These are phyloP conservation scores for Backusella morwellensis DNA, from an alignment of 192 early-diverging fungal species.

Conservation along the genomic window DNA sequence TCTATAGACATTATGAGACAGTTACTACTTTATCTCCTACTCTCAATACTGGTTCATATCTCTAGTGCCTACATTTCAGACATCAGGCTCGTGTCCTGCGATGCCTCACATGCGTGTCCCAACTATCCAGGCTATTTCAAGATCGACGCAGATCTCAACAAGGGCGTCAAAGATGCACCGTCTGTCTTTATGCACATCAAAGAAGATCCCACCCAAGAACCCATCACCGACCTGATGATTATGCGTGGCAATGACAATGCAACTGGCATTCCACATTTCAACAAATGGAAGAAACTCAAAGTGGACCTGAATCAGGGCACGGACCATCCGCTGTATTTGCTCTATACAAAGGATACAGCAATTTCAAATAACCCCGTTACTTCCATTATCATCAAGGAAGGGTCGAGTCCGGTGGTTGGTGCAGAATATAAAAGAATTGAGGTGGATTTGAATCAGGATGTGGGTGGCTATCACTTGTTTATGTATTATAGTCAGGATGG, in stretches of 20 bases:
- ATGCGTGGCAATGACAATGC: neutral
- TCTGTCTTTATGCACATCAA: conserved; percentile 26
- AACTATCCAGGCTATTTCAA: conserved; percentile 19
- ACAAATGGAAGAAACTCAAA: conserved; percentile 18
- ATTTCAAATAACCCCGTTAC: conserved; percentile 32
- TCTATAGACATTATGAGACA: neutral
- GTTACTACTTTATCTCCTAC: neutral
- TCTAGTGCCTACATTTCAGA: conserved; percentile 20
- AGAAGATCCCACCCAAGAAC: conserved; percentile 7
- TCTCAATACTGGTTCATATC: neutral
- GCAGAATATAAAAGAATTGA: conserved; percentile 42
- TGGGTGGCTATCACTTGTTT: conserved; percentile 22
- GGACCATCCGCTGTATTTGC: conserved; percentile 8
- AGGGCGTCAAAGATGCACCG: neutral
- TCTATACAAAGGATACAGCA: conserved; percentile 23
- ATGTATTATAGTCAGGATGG: conserved; percentile 24
- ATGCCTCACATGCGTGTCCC: conserved; percentile 7
- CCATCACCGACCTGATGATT: conserved; percentile 21
- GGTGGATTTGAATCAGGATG: conserved; percentile 38
- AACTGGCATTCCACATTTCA: neutral
- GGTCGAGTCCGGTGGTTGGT: conserved; percentile 31
- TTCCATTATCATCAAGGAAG: conserved; percentile 44
- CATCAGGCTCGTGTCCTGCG: conserved; percentile 18
- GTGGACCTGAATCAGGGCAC: conserved; percentile 18
- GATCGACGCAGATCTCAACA: conserved; percentile 14